phyloP scores from a whole-genome alignment of 176 grass and related monocot genomes.

The Pharus latifolius region DNA sequence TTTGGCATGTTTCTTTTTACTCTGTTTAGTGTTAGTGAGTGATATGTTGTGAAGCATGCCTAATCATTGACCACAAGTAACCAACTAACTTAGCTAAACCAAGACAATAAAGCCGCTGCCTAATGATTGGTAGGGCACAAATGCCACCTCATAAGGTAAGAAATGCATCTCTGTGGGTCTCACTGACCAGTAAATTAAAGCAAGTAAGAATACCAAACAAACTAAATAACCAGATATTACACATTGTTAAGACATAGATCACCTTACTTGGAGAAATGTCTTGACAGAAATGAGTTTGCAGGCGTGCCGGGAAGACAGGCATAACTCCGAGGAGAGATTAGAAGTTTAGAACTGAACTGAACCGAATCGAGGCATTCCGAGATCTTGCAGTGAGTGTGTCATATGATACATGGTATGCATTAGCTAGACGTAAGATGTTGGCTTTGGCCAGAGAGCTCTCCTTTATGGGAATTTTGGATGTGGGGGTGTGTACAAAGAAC shows the following conservation, averaged over 20 bases:
- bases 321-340: slow-evolving; percentile 25
- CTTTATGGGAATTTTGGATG: slow-evolving; percentile 22
- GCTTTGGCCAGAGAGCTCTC: not conserved
- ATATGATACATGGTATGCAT: not conserved
- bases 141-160: not conserved
- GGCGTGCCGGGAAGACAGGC: slow-evolving; percentile 33
- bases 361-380: too few relatives aligned
- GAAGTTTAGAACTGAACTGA: too few relatives aligned
- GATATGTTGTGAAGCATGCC: too few relatives aligned
- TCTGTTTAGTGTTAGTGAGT: too few relatives aligned
- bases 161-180: not conserved
- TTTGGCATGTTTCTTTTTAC: too few relatives aligned
- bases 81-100: not conserved
- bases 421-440: not conserved
- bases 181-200: not conserved
- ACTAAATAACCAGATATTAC: not conserved
- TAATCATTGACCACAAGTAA: too few relatives aligned
- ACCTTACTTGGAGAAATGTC: not conserved
- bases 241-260: not conserved
- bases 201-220: too few relatives aligned
- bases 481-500: slow-evolving; percentile 32
- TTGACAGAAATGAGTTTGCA: slow-evolving; percentile 13
- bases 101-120: not conserved
- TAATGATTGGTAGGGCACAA: slow-evolving; percentile 8
- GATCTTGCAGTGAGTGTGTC: not conserved